Base-by-base conservation (phyloP, 2,329 filamentous ascomycete species). In the Aspergillus alliaceus region DNA sequence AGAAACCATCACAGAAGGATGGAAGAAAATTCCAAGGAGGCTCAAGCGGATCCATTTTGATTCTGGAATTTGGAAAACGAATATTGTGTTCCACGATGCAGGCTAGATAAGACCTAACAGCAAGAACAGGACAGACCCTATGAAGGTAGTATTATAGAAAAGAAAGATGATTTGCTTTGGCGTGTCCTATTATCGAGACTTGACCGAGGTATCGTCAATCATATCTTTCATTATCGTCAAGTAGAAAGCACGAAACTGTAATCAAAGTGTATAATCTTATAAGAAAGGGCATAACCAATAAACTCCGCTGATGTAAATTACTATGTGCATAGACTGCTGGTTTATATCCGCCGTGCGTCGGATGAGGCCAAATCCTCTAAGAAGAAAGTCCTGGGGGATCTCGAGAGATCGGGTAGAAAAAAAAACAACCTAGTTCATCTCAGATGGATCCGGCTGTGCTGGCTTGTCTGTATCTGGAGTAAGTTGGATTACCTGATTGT, bases 191-290 rank as follows among this genome's bases (percentile, higher is more conserved):
- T 29, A 18, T 42, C 25, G n/a, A 18, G 20, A 24, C 48, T 52
- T 35, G 20, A 40, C 51, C 29, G 40, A 39, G 47, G 51, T 49
- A 46, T 61, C 62, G 55, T 64, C 51, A 64, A 56, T 64, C 62
- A 58, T 64, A 57, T 59, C 51, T 51, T 60, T 64, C 62, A 37
- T 64, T 52, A 60, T 64, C 58, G 47, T 62, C 54, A 57, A 24
- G 40, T 25, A 27, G 40, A 27, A 42, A 44, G 22, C 20, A 27
- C 40, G 4, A 27, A 44, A 27, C 20, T 44, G 11, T 24, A 44
- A 44, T 44, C 40, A 27, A 44, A 44, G 11, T 6, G 40, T 44
- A 15, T 34, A 27, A n/a, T 27, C 24, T 44, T 24, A 14, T 14
- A 27, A 27, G 40, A 25, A 44, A 44, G 20, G 22, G 24, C 40